Base-by-base conservation (phyloP, 441 rosid genomes). In the Arabidopsis lyrata region DNA sequence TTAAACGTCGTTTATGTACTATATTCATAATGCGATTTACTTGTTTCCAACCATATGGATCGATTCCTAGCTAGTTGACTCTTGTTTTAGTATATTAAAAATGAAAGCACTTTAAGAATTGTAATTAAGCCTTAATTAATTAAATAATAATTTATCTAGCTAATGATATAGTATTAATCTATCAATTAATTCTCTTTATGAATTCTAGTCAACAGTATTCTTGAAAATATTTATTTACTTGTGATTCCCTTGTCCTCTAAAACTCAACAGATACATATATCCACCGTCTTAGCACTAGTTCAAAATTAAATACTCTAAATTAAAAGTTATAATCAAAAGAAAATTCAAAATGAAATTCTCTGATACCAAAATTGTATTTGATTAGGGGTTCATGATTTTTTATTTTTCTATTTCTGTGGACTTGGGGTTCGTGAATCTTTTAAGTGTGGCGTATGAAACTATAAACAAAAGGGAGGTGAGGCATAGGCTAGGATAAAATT, bases 51-150 rank as follows among this genome's bases (percentile, higher is more conserved):
- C 79, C 79, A 54, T 68, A 42, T 67, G 34, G 58, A 53, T 54
- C 50, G 58, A 69, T 75, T 75, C 74, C 34, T 63, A 63, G 60
- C 75, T 63, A 69, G 79, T 70, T 76, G 79, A 76, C 79, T 69
- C 71, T 63, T 34, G 54, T 68, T 63, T 75, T 36, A 45, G 6
- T 7, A 38, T 5, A 75, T 68, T 54, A 16, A 54, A 62, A 75
- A 75, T 39, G 44, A 61, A 24, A 45, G 11, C 70, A 63, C 70
- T 76, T 76, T 76, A 70, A 14, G 36, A 75, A 45, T 47, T 32
- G n/a, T 36, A 34, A 61, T 35, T 38, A 59, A 59, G 13, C 36
- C 3, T 63, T 2, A 22, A 22, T 16, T 15, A n/a, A n/a, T 63
- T 2, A 24, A 52, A 15, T 13, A 34, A 68, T 5, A 42, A 6